Percentiles rank a stretch among this genome's conserved stretches.
Conservation (phyloP, 208 protist species). For the Leishmania braziliensis region DNA sequence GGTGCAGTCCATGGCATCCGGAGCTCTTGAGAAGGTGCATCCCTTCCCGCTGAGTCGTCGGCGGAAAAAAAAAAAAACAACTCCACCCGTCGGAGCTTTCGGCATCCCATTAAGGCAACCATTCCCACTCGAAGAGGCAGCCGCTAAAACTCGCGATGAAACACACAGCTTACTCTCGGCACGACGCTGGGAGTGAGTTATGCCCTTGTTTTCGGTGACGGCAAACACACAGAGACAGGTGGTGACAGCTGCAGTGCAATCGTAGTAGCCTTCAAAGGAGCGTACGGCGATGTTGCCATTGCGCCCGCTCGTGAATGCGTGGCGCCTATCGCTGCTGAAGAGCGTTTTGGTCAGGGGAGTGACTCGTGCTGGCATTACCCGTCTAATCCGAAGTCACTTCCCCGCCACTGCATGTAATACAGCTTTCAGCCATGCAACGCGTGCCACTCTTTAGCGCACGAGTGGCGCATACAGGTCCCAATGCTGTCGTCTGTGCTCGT, state of each 20-base stretch:
- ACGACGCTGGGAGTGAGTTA: constrained; percentile 9
- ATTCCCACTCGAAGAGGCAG: not conserved
- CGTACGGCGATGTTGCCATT: constrained; percentile 43
- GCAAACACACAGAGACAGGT: not conserved
- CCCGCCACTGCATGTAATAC: not conserved
- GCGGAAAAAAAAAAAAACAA: no score
- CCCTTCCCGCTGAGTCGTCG: not conserved
- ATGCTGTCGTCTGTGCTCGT: not conserved
- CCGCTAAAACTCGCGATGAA: constrained; percentile 1
- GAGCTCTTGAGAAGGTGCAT: constrained; percentile 41
- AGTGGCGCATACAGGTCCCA: not conserved
- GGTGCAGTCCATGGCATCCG: constrained; percentile 48
- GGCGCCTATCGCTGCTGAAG: constrained; percentile 1
- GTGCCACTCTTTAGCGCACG: not conserved
- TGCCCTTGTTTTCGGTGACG: not conserved
- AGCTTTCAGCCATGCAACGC: not conserved
- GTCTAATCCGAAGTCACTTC: not conserved
- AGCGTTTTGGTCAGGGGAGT: not conserved
- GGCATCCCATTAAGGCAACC: not conserved
- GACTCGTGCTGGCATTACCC: not conserved
- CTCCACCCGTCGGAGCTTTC: not conserved
- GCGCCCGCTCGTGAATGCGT: constrained; percentile 41
- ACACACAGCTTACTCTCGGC: constrained; percentile 25
- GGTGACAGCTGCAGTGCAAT: not conserved
- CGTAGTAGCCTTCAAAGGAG: constrained; percentile 30